Evolutionary conservation across 306 rosid genomes (phyloP).

Genomic region (Lotus japonicus): DNA sequence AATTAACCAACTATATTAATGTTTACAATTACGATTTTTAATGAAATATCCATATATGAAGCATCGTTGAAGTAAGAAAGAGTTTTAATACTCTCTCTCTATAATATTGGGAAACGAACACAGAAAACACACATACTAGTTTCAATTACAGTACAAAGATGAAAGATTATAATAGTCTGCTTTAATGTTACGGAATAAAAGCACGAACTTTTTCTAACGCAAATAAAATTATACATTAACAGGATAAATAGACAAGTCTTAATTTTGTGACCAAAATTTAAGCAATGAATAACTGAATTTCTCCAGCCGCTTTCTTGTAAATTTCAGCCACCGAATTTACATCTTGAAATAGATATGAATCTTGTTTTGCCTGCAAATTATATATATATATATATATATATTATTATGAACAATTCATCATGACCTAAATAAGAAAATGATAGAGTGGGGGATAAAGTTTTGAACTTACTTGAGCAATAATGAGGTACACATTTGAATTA

Average conservation of each 20-base stretch:
- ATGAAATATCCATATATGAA: no score
- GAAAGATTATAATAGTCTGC: no score
- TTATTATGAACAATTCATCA: neutral
- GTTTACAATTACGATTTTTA: no score
- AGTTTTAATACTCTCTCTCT: no score
- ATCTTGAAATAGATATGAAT: neutral
- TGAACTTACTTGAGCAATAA: conserved; percentile 52
- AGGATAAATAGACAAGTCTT: neutral
- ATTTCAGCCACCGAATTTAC: conserved; percentile 9
- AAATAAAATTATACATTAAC: neutral
- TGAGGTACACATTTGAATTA: conserved; percentile 34
- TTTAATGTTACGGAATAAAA: neutral
- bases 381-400: no score
- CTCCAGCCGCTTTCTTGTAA: conserved; percentile 48
- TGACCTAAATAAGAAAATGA: neutral
- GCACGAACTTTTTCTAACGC: neutral
- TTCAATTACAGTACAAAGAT: no score
- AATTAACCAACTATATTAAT: no score
- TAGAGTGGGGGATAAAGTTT: neutral
- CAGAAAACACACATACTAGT: no score
- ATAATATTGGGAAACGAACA: no score
- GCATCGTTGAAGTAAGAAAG: no score
- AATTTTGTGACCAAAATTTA: neutral
- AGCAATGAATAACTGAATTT: conserved; percentile 35
- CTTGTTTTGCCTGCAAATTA: conserved; percentile 29